Evolutionary conservation across 1,139 yeast species (phyloP), one percentile per base, ranked within the genome.

Genomic region (Candida frijolesensis): DNA sequence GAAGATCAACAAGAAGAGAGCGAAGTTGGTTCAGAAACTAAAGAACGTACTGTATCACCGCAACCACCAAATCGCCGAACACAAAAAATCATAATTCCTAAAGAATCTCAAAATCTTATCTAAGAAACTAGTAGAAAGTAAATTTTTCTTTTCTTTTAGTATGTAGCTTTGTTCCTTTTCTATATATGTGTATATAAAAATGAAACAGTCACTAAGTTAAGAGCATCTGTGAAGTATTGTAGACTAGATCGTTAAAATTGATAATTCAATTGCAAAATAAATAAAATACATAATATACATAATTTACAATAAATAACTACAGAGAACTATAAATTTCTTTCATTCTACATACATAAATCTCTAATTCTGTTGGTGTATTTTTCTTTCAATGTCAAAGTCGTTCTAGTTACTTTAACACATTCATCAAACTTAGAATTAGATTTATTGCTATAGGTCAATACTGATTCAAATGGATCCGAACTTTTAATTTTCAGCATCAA

Each of bases 21-120:
- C 12, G 48, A 39, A 18, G 46, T 19, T 29, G 35, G 12, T 6
- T 14, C 25, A 11, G 10, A 8, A 9, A 12, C 38, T 8, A 37
- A 35, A 30, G 30, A 32, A 30, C 16, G 14, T n/a, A 41, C 41
- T 3, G 29, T 25, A 2, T 38, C 47, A 15, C 45, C 50, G 9
- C 27, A 35, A n/a, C 32, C 49, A 11, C 27, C 53, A 30, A 38
- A 19, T 22, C 54, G 51, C 48, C 55, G 56, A 46, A 57, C 56
- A 35, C 60, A 57, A 34, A 51, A 51, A 41, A 50, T 57, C n/a
- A 48, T 51, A n/a, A 57, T 57, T n/a, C 60, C 60, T 10, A 55
- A 54, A 45, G 59, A 57, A 49, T 51, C 59, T 10, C 57, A 56
- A 42, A 56, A 56, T 48, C 56, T 57, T 32, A 46, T 57, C 30